phyloP scores from a whole-genome alignment of 306 rosid genomes.

The Ochetophila trinervis region DNA sequence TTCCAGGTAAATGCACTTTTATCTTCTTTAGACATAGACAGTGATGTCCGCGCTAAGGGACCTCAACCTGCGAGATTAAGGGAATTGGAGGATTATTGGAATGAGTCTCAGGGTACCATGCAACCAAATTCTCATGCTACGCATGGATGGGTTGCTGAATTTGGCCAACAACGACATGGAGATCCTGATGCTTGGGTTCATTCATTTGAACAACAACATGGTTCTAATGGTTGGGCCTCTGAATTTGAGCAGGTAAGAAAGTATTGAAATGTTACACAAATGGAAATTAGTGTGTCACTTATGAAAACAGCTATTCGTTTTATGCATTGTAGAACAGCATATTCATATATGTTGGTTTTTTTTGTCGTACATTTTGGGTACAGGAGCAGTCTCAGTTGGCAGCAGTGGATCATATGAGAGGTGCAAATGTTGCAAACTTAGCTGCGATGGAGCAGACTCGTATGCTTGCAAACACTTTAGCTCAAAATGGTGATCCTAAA shows the following conservation, averaged over 20 bases:
- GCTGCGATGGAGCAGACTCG: constrained; percentile 97
- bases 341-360: neutral
- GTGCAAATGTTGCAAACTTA: constrained; percentile 56
- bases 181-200: constrained; percentile 79
- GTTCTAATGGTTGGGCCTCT: constrained; percentile 89
- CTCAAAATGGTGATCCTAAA: constrained; percentile 90
- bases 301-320: neutral
- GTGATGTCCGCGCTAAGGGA: constrained; percentile 45
- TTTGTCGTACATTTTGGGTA: constrained; percentile 2
- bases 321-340: neutral
- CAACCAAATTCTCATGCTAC: constrained; percentile 52
- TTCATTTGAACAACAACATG: constrained; percentile 83
- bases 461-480: constrained; percentile 88
- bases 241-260: constrained; percentile 82
- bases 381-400: constrained; percentile 73
- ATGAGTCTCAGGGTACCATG: constrained; percentile 80
- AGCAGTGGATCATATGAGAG: constrained; percentile 61
- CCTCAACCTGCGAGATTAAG: constrained; percentile 60
- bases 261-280: constrained; percentile 3
- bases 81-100: constrained; percentile 90
- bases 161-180: constrained; percentile 54
- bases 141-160: constrained; percentile 86
- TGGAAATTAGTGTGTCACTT: neutral
- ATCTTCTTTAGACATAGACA: constrained; percentile 79
- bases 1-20: constrained; percentile 92